Evolutionary conservation across 805 yeast genomes (phyloP).

Genomic region (Kodamaea jinghongensis): DNA sequence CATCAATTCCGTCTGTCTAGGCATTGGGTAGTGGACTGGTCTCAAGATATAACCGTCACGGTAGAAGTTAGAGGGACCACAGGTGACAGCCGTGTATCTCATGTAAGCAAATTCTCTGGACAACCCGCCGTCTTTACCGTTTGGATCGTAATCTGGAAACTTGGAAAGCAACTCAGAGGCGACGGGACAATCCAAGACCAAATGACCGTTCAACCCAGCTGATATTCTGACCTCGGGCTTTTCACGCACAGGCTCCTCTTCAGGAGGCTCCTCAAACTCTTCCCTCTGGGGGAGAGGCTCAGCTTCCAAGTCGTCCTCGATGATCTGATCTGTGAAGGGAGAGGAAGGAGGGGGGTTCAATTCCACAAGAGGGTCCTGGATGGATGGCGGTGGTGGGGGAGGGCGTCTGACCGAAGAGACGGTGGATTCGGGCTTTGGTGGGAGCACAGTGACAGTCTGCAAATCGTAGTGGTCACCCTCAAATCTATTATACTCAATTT

Average conservation of each 20-base stretch:
- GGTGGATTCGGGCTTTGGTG: constrained; percentile 14
- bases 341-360: constrained; percentile 5
- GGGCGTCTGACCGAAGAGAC: constrained; percentile 5
- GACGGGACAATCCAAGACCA: constrained; percentile 86
- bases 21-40: constrained; percentile 50
- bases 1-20: constrained; percentile 58
- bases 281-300: constrained; percentile 9
- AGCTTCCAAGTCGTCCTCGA: constrained; percentile 18
- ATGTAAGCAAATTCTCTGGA: constrained; percentile 57
- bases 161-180: constrained; percentile 59
- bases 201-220: constrained; percentile 57
- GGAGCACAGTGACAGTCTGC: constrained; percentile 26
- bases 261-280: constrained; percentile 31
- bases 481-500: constrained; percentile 37
- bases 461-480: constrained; percentile 44
- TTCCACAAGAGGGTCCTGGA: constrained; percentile 1
- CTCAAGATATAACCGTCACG: constrained; percentile 55
- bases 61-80: constrained; percentile 65
- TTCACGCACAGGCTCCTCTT: constrained; percentile 28
- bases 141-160: constrained; percentile 37
- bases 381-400: constrained; percentile 10
- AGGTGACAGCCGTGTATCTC: constrained; percentile 64
- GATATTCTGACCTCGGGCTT: constrained; percentile 36
- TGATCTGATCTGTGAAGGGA: constrained; percentile 23
- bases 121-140: constrained; percentile 37